Evolutionary conservation across 352 stramenopile species (phyloP).

Genomic region (Peronospora farinosa): DNA sequence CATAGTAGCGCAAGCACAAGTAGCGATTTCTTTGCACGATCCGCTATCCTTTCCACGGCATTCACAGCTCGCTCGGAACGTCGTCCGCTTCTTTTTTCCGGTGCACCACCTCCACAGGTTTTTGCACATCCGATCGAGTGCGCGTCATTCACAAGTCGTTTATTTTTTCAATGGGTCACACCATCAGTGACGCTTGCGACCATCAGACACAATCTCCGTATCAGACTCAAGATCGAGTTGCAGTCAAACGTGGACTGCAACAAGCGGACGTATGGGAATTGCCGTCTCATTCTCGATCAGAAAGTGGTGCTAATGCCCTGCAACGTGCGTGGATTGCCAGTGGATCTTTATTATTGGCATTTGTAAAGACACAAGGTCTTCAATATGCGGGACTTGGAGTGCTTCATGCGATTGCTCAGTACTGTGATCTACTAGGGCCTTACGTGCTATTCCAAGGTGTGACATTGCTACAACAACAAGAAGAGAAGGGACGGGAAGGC

Average conservation of each 20-base stretch:
- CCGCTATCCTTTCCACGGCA: slow-evolving; percentile 12
- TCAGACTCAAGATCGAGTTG: slow-evolving; percentile 27
- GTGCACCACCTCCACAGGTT: slow-evolving; percentile 22
- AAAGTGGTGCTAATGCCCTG: slow-evolving; percentile 42
- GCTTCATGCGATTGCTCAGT: slow-evolving; percentile 37
- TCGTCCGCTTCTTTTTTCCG: slow-evolving; percentile 35
- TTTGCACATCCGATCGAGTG: slow-evolving; percentile 38
- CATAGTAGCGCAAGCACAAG: slow-evolving; percentile 9
- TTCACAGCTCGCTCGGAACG: slow-evolving; percentile 13
- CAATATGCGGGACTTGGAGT: slow-evolving; percentile 39
- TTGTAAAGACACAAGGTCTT: slow-evolving; percentile 45
- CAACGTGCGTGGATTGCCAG: slow-evolving; percentile 53
- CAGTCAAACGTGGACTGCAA: slow-evolving; percentile 32
- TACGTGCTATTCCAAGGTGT: slow-evolving; percentile 62
- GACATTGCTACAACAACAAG: slow-evolving; percentile 37
- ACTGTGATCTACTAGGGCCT: slow-evolving; percentile 52
- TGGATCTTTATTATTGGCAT: slow-evolving; percentile 45
- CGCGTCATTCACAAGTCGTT: slow-evolving; percentile 34
- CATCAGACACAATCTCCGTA: slow-evolving; percentile 15
- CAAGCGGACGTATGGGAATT: slow-evolving; percentile 61
- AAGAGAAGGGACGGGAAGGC: slow-evolving; percentile 2
- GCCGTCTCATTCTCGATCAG: slow-evolving; percentile 31
- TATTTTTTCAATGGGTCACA: slow-evolving; percentile 47
- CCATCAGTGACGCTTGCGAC: slow-evolving; percentile 35
- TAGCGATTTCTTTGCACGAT: slow-evolving; percentile 11